Evolutionary conservation across 345 rosid species (phyloP).

Genomic region (Excoecaria cochinchinensis): DNA sequence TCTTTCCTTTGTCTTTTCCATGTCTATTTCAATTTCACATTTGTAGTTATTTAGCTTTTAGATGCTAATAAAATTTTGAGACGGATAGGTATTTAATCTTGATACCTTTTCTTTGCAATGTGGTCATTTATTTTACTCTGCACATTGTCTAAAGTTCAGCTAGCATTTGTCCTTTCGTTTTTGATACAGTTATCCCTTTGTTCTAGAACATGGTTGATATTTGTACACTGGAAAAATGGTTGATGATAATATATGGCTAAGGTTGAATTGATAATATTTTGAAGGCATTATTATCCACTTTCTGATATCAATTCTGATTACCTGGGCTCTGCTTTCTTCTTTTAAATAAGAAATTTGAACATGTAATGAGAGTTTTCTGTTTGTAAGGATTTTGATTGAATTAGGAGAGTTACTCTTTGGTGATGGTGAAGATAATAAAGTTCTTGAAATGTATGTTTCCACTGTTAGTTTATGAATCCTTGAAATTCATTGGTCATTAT

Average conservation of each 20-base stretch:
- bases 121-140: not conserved
- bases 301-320: not conserved
- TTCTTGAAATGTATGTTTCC: not conserved
- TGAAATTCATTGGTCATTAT: not conserved
- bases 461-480: not conserved
- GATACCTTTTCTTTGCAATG: not conserved
- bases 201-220: not conserved
- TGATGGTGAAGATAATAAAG: not conserved
- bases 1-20: not conserved
- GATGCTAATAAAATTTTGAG: not conserved
- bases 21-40: not conserved
- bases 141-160: not conserved
- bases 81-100: not conserved
- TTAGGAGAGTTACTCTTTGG: not conserved
- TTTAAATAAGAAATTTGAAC: not conserved
- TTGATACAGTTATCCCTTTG: not conserved
- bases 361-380: not conserved
- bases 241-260: not conserved
- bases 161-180: not conserved
- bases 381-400: not conserved
- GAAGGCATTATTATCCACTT: not conserved
- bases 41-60: not conserved
- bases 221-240: not conserved
- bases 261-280: not conserved
- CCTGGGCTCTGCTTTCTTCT: not conserved